Evolutionary conservation across 2,329 filamentous ascomycete species (phyloP), one percentile per base, ranked within the genome.

Genomic region (Verticillium zaregamsianum): DNA sequence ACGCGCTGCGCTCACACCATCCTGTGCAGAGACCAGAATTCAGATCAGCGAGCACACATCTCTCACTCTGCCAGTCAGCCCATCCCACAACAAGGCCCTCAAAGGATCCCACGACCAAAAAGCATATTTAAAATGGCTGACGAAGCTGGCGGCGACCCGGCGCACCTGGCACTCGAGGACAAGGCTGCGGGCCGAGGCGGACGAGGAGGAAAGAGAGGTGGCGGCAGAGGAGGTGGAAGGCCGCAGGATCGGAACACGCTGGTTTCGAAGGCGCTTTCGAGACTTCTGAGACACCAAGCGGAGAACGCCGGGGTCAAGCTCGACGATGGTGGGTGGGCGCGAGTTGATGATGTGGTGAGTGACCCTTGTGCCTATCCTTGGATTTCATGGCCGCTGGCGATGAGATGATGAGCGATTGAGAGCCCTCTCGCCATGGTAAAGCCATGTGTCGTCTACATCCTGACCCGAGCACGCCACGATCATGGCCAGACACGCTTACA

Each of bases 291-390:
- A 35, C 85, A 87, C 65, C 83, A 86, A 74, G 85, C 84, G 9
- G 74, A 75, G 58, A 82, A 80, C 45, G 86, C 82, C 23, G 85
- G 86, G 4, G 78, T 89, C 56, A 67, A 72, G 67, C 79, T 89
- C 8, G 86, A 89, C 68, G 73, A 68, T 1, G 85, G 86, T 69
- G 87, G 87, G 0, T 89, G 78, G 70, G 86, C 85, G 52, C 75
- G 79, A 55, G 71, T 89, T 61, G 81, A 86, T 66, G 73, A 76
- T 62, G 86, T 89, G 71, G 85, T 87, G 70, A 81, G 85, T 82
- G 23, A 25, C 55, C 59, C 39, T 28, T 45, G 17, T 54, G 11
- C 39, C n/a, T 39, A 5, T 15, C 37, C 15, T 14, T 39, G 12
- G 12, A 39, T 17, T 14, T 5, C 17, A 14, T 39, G 37, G 14